A percentile compares a stretch with the other conserved stretches of the same genome.
Conservation (phyloP, 495 filamentous ascomycete species). For the Penicillium ucsense region DNA sequence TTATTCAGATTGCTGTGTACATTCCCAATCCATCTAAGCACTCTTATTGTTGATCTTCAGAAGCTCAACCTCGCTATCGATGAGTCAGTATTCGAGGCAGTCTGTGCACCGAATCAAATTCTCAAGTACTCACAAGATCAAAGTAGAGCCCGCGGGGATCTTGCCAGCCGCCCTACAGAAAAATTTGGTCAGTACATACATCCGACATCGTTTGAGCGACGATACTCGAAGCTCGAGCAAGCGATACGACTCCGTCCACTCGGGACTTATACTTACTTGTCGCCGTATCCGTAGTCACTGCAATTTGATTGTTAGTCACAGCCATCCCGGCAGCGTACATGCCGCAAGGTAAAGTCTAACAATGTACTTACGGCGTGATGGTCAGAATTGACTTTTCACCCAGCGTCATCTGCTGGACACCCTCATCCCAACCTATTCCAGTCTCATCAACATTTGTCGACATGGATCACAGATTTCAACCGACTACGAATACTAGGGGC, state of each 20-base stretch:
- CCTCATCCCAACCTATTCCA: slow-evolving; percentile 73
- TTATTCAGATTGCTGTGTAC: background rate
- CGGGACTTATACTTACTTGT: slow-evolving; percentile 39
- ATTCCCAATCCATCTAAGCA: background rate
- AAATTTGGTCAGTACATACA: slow-evolving; percentile 5
- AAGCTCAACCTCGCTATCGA: slow-evolving; percentile 35
- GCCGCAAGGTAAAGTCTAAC: background rate
- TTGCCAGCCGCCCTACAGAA: slow-evolving; percentile 44
- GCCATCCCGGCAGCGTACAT: background rate
- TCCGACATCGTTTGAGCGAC: background rate
- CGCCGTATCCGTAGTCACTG: slow-evolving; percentile 72
- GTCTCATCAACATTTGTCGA: slow-evolving; percentile 1
- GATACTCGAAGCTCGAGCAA: background rate
- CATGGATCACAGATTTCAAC: background rate
- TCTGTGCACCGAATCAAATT: background rate
- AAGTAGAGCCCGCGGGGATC: slow-evolving; percentile 39
- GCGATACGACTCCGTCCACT: background rate
- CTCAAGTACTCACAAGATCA: slow-evolving; percentile 41
- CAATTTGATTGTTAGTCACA: slow-evolving; percentile 12
- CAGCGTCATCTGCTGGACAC: slow-evolving; percentile 64
- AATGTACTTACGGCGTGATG: slow-evolving; percentile 58
- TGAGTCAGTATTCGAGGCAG: slow-evolving; percentile 4
- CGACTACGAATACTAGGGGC: too few relatives aligned
- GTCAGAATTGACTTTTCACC: slow-evolving; percentile 76
- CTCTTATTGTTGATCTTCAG: slow-evolving; percentile 25